Evolutionary conservation across 208 protist genomes (phyloP), one percentile per base, ranked within the genome.

Genomic region (Wallacemonas collosoma): DNA sequence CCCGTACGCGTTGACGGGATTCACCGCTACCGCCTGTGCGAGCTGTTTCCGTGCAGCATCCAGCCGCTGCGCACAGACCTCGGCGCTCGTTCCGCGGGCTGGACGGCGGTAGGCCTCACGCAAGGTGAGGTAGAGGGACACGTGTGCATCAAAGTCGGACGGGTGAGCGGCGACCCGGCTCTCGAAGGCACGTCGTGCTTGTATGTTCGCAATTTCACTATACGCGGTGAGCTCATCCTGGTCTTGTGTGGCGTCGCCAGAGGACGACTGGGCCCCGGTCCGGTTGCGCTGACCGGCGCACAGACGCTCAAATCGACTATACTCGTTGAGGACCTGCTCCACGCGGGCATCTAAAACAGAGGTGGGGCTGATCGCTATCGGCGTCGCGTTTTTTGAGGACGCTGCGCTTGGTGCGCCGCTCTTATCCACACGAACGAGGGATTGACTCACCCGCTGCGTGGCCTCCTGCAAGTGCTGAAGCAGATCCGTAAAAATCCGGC

Each of bases 41-140:
- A 53, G 48, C 41, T 51, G 41, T 39, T 72, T 57, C 26, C 73
- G 71, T 1, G 55, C 60, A 0, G 60, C 60, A 4, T 38, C 17
- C 60, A 44, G 6, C 1, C 47, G 56, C 43, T 63, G 40, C 14
- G 41, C 58, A 11, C 35, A 57, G 15, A 40, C 67, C 3, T 53
- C 41, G 57, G 43, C 70, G 47, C 43, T 76, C 62, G 58, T 68
- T 6, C 45, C 76, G 68, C 63, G 43, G 36, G 47, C 41, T 38
- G 51, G 17, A 7, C 55, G 40, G 2, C 41, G 57, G 63, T 56
- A 36, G 50, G 82, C 76, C 35, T 87, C 84, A 1, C 88, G 82
- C 48, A 93, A 73, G 12, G 91, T 56, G 12, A 91, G 67, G 77
- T 92, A 95, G n/a, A 90, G 70, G 6, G 85, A 87, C n/a, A 91